Evolutionary conservation across 2,329 filamentous ascomycete genomes (phyloP).

Genomic region (Ramichloridium luteum): DNA sequence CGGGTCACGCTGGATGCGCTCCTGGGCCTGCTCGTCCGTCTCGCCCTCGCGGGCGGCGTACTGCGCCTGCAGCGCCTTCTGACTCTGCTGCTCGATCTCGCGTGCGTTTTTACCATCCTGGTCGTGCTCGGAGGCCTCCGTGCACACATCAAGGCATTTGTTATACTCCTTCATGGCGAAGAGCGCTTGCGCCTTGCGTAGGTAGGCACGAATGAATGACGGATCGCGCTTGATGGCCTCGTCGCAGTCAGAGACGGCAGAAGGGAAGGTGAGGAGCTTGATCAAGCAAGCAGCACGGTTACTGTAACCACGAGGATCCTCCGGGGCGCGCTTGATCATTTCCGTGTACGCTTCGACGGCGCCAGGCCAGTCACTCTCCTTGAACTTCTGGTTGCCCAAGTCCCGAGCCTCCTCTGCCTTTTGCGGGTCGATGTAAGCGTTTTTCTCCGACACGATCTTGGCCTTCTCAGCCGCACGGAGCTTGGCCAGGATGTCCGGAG

Average conservation of each 20-base stretch:
- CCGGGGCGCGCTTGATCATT: slow-evolving; percentile 90
- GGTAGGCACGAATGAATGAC: slow-evolving; percentile 88
- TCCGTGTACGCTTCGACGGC: slow-evolving; percentile 90
- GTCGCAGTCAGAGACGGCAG: slow-evolving; percentile 85
- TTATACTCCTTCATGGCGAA: slow-evolving; percentile 98
- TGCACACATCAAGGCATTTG: slow-evolving; percentile 81
- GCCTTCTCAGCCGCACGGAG: slow-evolving; percentile 80
- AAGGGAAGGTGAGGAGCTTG: slow-evolving; percentile 92
- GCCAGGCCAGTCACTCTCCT: slow-evolving; percentile 87
- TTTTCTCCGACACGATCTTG: slow-evolving; percentile 62
- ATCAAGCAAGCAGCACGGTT: slow-evolving; percentile 95
- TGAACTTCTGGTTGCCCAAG: slow-evolving; percentile 93
- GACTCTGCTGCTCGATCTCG: slow-evolving; percentile 87
- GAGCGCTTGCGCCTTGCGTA: slow-evolving; percentile 90
- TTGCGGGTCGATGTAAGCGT: slow-evolving; percentile 74
- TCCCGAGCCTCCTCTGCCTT: slow-evolving; percentile 94
- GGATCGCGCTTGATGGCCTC: slow-evolving; percentile 80
- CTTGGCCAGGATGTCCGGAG: slow-evolving; percentile 85
- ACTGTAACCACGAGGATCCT: slow-evolving; percentile 88
- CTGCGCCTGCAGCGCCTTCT: slow-evolving; percentile 85
- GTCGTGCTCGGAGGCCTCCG: slow-evolving; percentile 68
- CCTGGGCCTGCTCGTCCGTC: slow-evolving; percentile 80
- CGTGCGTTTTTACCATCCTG: slow-evolving; percentile 66
- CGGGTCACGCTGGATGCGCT: slow-evolving; percentile 59
- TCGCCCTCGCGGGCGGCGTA: slow-evolving; percentile 85